These are phyloP conservation scores for Silene noctiflora DNA, from an alignment of 179 eudicot species.

Conservation along the genomic window DNA sequence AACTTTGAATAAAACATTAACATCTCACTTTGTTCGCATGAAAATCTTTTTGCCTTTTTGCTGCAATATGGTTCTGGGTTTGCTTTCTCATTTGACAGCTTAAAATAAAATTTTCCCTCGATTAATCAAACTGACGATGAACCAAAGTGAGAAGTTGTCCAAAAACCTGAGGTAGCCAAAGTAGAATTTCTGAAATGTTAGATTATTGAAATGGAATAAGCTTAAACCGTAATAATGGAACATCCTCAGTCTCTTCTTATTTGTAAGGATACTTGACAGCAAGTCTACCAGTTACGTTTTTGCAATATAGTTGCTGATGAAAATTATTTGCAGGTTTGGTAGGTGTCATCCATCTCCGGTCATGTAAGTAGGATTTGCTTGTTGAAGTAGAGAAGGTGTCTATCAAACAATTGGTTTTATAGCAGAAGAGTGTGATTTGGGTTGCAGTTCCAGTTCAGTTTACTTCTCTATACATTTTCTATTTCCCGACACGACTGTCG, in stretches of 20 bases:
- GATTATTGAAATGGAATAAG: no score
- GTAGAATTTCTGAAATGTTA: no score
- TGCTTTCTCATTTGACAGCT: not conserved
- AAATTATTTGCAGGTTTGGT: constrained; percentile 25
- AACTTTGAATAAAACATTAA: no score
- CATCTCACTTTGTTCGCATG: not conserved
- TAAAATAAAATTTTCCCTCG: not conserved
- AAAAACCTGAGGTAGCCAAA: no score
- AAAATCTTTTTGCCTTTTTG: not conserved
- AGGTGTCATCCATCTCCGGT: constrained; percentile 14
- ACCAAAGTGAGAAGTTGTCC: no score
- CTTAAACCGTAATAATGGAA: no score
- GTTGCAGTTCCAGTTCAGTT: constrained; percentile 22
- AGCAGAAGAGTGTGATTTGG: constrained; percentile 22
- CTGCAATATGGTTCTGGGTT: not conserved
- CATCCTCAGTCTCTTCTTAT: no score
- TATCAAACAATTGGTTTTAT: constrained; percentile 17
- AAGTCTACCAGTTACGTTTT: not conserved
- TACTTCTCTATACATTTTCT: constrained; percentile 13
- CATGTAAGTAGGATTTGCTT: constrained; percentile 6
- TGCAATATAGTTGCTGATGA: not conserved
- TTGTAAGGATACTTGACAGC: not conserved
- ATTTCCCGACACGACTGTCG: constrained; percentile 18
- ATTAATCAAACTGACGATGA: not conserved
- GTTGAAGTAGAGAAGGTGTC: constrained; percentile 23